phyloP scores from a whole-genome alignment of 768 basidiomycete genomes.

The Galerina marginata region DNA sequence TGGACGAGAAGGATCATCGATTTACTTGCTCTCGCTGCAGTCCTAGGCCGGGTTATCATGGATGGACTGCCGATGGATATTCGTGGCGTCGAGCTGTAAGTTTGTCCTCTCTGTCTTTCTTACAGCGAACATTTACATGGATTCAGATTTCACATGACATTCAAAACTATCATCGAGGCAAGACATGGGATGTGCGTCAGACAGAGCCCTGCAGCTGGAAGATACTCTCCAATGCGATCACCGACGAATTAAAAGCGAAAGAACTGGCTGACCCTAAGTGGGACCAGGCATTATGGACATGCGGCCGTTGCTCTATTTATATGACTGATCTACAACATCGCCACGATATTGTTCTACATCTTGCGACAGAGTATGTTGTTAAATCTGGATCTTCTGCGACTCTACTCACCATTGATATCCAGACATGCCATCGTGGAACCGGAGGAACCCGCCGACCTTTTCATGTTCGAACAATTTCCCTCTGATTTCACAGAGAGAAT shows the following conservation, averaged over 20 bases:
- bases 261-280: background rate
- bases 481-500: too few species aligned
- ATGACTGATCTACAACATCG: background rate
- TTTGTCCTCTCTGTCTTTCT: background rate
- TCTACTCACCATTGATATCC: background rate
- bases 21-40: background rate
- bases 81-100: constrained; percentile 1
- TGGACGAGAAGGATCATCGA: background rate
- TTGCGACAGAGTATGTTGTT: background rate
- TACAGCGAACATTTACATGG: too few species aligned
- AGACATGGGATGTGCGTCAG: background rate
- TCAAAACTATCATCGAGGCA: background rate
- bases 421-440: background rate
- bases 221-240: background rate
- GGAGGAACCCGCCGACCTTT: background rate
- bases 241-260: background rate
- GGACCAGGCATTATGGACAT: background rate
- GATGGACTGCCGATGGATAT: background rate
- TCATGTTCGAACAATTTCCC: background rate
- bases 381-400: too few species aligned
- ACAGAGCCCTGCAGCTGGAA: background rate
- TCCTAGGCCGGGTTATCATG: background rate
- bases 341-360: background rate
- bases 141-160: background rate
- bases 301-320: background rate